Conservation (phyloP, 495 filamentous ascomycete species). For the Neurospora tetraspora region DNA sequence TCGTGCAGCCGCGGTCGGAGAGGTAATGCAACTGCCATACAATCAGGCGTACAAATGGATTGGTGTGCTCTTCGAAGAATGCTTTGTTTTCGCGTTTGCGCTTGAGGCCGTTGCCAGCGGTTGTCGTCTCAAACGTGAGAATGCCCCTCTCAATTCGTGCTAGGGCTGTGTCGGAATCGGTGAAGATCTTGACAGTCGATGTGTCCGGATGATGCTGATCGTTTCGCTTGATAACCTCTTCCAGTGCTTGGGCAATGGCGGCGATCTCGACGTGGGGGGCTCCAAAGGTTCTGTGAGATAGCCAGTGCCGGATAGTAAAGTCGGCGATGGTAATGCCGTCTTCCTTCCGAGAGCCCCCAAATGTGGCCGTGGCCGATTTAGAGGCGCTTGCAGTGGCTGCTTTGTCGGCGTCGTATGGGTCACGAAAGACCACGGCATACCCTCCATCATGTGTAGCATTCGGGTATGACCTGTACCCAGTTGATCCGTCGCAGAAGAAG, state of each 20-base stretch:
- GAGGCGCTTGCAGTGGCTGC: neutral
- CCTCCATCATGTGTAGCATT: neutral
- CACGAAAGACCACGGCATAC: neutral
- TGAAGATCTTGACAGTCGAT: neutral
- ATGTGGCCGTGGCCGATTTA: accelerated
- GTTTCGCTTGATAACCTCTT: neutral
- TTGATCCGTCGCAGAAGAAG: neutral
- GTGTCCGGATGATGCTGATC: neutral
- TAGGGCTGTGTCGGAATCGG: neutral
- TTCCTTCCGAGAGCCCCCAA: accelerated
- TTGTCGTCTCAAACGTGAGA: neutral
- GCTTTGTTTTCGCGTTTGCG: neutral
- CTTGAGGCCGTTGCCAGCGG: accelerated
- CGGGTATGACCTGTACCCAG: neutral
- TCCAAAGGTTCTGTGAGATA: neutral
- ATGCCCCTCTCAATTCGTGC: neutral
- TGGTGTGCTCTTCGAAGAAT: neutral
- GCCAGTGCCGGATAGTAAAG: neutral
- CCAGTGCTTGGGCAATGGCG: neutral
- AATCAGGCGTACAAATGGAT: accelerated
- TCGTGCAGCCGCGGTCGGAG: neutral
- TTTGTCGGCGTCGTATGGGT: neutral
- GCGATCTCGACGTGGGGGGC: neutral
- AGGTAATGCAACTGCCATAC: neutral
- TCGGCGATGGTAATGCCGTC: neutral